Evolutionary conservation across 352 stramenopile genomes (phyloP).

Genomic region (Pythium dissotocum): DNA sequence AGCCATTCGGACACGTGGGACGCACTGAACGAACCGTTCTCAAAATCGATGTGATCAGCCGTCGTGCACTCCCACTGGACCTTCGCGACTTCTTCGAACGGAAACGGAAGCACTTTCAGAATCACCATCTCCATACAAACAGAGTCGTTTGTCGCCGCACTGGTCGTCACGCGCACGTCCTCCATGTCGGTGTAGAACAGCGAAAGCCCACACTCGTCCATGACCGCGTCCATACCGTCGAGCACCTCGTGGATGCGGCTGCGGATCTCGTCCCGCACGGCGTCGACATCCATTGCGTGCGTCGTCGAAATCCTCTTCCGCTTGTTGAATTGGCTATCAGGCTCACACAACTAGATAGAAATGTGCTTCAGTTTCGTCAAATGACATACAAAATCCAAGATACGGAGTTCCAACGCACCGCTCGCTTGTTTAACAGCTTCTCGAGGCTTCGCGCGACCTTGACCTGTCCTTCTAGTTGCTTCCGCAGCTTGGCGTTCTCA

Average conservation of each 20-base stretch:
- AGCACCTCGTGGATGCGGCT: background rate
- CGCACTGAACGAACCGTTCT: slow-evolving; percentile 1
- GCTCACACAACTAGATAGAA: background rate
- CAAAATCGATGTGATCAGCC: background rate
- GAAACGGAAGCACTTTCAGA: background rate
- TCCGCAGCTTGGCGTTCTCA: slow-evolving; percentile 42
- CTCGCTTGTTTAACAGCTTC: slow-evolving; percentile 54
- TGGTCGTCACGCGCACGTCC: background rate
- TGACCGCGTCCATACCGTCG: background rate
- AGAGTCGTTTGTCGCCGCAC: background rate
- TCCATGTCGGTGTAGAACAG: background rate
- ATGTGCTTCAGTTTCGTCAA: too few species aligned
- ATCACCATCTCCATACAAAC: slow-evolving; percentile 11
- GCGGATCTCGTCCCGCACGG: background rate
- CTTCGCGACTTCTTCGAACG: background rate
- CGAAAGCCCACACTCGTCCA: slow-evolving; percentile 2
- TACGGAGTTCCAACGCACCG: background rate
- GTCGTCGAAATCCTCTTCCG: background rate
- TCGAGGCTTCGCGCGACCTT: slow-evolving; percentile 55
- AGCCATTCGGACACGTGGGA: background rate
- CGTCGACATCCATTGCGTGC: background rate
- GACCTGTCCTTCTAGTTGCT: slow-evolving; percentile 32
- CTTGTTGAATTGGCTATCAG: background rate
- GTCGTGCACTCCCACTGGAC: slow-evolving; percentile 1
- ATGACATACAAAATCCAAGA: too few species aligned